phyloP scores from a whole-genome alignment of 108 stramenopile genomes.

The Cylindrotheca closterium region DNA sequence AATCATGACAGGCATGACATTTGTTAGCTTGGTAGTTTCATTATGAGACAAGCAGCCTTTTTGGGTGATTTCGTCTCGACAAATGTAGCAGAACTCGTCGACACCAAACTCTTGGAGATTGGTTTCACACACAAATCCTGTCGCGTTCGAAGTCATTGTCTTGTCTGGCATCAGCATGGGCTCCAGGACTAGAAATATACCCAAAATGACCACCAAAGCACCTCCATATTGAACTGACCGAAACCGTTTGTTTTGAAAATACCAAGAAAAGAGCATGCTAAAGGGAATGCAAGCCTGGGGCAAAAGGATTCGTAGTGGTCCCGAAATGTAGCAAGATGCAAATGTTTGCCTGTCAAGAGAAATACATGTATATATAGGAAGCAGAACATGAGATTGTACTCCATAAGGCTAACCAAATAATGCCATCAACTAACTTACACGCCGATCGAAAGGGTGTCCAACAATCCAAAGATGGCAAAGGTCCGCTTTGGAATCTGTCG shows the following conservation, averaged over 20 bases:
- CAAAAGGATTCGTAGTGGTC: conserved; percentile 74
- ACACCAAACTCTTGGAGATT: conserved; percentile 1
- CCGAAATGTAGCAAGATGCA: conserved; percentile 80
- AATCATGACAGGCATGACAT: background rate
- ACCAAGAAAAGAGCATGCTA: conserved; percentile 25
- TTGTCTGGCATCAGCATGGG: conserved; percentile 63
- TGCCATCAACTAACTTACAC: conserved; percentile 77
- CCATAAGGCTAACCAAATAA: too few relatives aligned
- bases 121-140: background rate
- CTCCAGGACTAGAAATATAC: conserved; percentile 78
- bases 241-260: conserved; percentile 17
- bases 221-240: conserved; percentile 63
- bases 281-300: conserved; percentile 91
- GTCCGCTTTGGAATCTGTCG: conserved; percentile 64
- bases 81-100: conserved; percentile 52
- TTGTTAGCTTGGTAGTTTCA: background rate
- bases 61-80: conserved; percentile 46
- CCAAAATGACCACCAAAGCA: conserved; percentile 72
- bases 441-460: conserved; percentile 68
- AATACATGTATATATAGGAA: background rate
- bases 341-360: conserved; percentile 47
- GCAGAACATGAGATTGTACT: background rate
- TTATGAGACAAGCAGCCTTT: conserved; percentile 49
- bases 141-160: background rate
- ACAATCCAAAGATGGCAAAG: background rate